These are phyloP conservation scores for Nannizziopsis arthrosporioides DNA, from an alignment of 2,329 filamentous ascomycete genomes.

Conservation along the genomic window DNA sequence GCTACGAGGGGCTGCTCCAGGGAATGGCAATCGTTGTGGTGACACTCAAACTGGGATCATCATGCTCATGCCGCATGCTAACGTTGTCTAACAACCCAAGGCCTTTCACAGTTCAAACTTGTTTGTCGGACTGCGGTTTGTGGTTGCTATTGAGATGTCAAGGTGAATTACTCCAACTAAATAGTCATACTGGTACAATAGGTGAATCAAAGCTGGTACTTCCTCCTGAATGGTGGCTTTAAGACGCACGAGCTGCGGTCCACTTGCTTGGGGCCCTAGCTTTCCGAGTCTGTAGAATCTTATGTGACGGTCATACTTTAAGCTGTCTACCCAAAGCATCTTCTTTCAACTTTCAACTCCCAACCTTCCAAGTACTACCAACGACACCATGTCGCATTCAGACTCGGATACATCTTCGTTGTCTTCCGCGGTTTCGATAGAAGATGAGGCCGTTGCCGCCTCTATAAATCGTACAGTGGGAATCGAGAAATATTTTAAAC, in stretches of 20 bases:
- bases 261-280: slow-evolving; percentile 23
- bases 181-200: slow-evolving; percentile 9
- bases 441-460: slow-evolving; percentile 42
- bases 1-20: neutral
- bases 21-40: neutral
- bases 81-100: neutral
- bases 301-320: slow-evolving; percentile 10
- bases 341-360: slow-evolving; percentile 18
- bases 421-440: slow-evolving; percentile 48
- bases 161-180: slow-evolving; percentile 1
- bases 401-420: slow-evolving; percentile 40
- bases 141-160: slow-evolving; percentile 1
- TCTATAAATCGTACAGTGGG: slow-evolving; percentile 32
- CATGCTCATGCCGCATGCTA: neutral
- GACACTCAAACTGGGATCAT: neutral
- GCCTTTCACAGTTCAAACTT: neutral
- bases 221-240: slow-evolving; percentile 10
- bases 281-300: slow-evolving; percentile 9
- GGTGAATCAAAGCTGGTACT: slow-evolving; percentile 4
- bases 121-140: neutral
- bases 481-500: slow-evolving; percentile 41
- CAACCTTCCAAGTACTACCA: slow-evolving; percentile 24
- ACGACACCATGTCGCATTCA: slow-evolving; percentile 36
- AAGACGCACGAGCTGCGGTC: slow-evolving; percentile 18
- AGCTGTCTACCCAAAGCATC: slow-evolving; percentile 14